Conservation (phyloP, 2,329 filamentous ascomycete genomes). For the Epicoccum nigrum region DNA sequence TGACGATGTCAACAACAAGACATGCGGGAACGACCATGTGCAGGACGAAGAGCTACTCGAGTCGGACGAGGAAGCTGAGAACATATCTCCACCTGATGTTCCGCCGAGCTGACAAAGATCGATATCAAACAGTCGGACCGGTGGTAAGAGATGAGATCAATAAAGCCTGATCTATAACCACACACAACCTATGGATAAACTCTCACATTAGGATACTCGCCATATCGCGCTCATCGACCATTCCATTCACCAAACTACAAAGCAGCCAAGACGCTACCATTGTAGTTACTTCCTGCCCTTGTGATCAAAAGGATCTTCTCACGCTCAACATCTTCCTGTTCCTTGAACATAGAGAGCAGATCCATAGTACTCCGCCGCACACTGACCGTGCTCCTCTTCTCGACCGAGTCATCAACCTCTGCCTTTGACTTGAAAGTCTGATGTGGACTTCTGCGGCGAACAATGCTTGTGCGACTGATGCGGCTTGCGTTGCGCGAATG, state of each 20-base stretch:
- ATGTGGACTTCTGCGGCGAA: constrained; percentile 23
- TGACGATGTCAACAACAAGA: background rate
- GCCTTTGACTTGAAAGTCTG: constrained; percentile 22
- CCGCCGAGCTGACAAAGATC: background rate
- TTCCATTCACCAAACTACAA: background rate
- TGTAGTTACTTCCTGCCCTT: constrained; percentile 18
- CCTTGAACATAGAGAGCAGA: constrained; percentile 45
- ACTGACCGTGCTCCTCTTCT: constrained; percentile 40
- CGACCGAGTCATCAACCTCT: constrained; percentile 22
- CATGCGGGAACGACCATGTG: constrained; percentile 14
- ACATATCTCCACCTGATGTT: background rate
- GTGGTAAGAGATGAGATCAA: too few relatives aligned
- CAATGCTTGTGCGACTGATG: constrained; percentile 27
- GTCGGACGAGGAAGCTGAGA: constrained; percentile 25
- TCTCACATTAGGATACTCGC: background rate
- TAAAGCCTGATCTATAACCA: too few relatives aligned
- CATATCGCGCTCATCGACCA: background rate
- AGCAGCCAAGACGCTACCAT: background rate
- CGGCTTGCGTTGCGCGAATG: constrained; percentile 33
- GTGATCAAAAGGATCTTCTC: constrained; percentile 36
- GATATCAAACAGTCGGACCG: too few relatives aligned
- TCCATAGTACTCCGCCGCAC: constrained; percentile 51
- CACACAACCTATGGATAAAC: background rate
- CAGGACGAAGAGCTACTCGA: constrained; percentile 34
- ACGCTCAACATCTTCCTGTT: constrained; percentile 45